These are phyloP conservation scores for Morella rubra DNA, from an alignment of 306 rosid genomes.

Conservation along the genomic window DNA sequence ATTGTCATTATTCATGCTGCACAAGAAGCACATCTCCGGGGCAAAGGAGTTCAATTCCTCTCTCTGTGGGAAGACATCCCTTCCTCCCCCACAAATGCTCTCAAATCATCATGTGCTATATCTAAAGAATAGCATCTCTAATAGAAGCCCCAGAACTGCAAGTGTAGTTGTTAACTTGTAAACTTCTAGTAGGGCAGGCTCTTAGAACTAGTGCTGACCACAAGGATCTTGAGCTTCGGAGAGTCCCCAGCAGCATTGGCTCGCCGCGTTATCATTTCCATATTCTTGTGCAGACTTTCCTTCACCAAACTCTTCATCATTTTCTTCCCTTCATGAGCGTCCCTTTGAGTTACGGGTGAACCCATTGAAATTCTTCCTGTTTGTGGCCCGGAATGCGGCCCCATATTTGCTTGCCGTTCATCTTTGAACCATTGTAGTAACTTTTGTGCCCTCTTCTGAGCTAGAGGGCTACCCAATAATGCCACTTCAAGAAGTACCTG, in stretches of 20 bases:
- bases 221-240: conserved; percentile 60
- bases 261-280: conserved; percentile 78
- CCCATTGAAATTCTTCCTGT: conserved; percentile 61
- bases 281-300: conserved; percentile 73
- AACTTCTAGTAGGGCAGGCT: conserved; percentile 67
- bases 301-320: conserved; percentile 93
- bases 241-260: conserved; percentile 62
- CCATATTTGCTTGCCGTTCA: conserved; percentile 68
- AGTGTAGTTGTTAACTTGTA: neutral
- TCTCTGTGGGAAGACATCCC: neutral
- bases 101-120: neutral
- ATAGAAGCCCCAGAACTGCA: neutral
- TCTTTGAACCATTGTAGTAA: conserved; percentile 85
- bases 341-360: conserved; percentile 54
- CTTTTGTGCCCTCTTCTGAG: conserved; percentile 86
- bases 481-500: conserved; percentile 72
- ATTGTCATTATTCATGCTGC: conserved; percentile 18
- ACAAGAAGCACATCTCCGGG: conserved; percentile 20
- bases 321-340: conserved; percentile 63
- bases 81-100: neutral
- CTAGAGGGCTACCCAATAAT: conserved; percentile 71
- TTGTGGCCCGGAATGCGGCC: conserved; percentile 96
- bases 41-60: conserved; percentile 20
- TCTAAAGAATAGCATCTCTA: neutral
- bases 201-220: conserved; percentile 88